phyloP scores from a whole-genome alignment of 1,284 basidiomycete species.

The Apiotrichum sp. region DNA sequence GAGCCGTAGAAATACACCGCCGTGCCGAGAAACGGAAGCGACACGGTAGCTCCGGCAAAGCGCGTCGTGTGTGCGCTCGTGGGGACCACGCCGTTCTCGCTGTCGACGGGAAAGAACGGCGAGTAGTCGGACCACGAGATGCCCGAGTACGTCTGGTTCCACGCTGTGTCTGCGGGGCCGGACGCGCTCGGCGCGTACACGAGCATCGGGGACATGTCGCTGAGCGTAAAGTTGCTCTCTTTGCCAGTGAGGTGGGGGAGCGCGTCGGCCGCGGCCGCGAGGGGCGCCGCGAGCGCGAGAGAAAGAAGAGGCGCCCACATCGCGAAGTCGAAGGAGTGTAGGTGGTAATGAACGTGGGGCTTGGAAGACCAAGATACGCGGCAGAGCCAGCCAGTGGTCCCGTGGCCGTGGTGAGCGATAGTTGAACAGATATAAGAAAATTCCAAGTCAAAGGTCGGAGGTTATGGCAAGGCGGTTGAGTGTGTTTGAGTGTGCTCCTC shows the following conservation, averaged over 20 bases:
- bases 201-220: conserved; percentile 5
- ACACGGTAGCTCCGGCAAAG: neutral
- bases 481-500: no score
- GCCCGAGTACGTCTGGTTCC: conserved; percentile 3
- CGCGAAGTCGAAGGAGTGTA: no score
- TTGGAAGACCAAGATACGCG: no score
- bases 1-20: conserved; percentile 3
- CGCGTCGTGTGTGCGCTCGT: neutral
- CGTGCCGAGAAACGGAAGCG: neutral
- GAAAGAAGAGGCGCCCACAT: neutral
- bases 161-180: neutral
- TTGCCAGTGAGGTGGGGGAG: neutral
- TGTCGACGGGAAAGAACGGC: neutral
- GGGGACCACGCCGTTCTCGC: neutral
- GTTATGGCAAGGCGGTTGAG: no score
- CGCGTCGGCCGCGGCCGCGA: neutral
- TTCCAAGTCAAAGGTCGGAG: no score
- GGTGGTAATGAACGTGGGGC: no score
- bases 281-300: neutral
- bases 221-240: neutral
- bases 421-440: no score
- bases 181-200: neutral
- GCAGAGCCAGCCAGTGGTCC: no score
- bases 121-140: neutral
- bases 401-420: no score